Percentiles rank a stretch among this genome's conserved stretches.
phyloP scores from a whole-genome alignment of 139 green algal species.

The Raphidocelis subcapitata region DNA sequence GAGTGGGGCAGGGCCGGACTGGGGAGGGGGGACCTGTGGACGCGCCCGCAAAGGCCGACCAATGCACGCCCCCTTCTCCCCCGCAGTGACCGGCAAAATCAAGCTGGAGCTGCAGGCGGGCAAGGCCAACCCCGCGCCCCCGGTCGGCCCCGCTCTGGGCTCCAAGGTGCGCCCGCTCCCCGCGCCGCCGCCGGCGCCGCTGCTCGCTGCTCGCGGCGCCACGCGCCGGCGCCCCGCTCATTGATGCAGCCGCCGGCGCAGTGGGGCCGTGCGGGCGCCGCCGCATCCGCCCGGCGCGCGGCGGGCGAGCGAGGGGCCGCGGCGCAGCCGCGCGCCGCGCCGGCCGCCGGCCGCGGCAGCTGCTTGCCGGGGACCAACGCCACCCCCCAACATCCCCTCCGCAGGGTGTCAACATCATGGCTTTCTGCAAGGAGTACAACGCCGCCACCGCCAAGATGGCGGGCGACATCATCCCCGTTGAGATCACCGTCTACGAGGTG shows the following conservation, averaged over 20 bases:
- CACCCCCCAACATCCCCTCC: too few species aligned
- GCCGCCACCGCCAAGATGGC: conserved; percentile 93
- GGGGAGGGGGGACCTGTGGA: too few species aligned
- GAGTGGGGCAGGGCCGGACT: background rate
- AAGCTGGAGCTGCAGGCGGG: conserved; percentile 97
- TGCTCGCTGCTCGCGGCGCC: background rate
- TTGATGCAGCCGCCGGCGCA: background rate
- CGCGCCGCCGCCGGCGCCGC: too few species aligned
- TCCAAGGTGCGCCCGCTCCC: conserved; percentile 69
- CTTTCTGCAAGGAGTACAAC: conserved; percentile 99
- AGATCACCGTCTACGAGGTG: conserved; percentile 99
- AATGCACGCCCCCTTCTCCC: background rate
- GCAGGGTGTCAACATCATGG: conserved; percentile 99
- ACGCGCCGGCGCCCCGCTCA: background rate
- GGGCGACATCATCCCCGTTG: conserved; percentile 96
- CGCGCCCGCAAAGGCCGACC: too few species aligned
- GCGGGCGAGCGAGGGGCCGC: too few species aligned
- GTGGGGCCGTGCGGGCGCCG: too few species aligned
- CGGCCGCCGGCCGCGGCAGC: too few species aligned
- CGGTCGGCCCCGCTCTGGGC: conserved; percentile 96
- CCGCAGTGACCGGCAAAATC: conserved; percentile 86
- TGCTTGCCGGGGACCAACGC: too few species aligned
- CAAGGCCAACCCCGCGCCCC: conserved; percentile 98
- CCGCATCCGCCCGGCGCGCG: too few species aligned
- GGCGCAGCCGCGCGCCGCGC: too few species aligned